Evolutionary conservation across 371 early-diverging fungal genomes (phyloP).

Genomic region (Mucor velutinosus): DNA sequence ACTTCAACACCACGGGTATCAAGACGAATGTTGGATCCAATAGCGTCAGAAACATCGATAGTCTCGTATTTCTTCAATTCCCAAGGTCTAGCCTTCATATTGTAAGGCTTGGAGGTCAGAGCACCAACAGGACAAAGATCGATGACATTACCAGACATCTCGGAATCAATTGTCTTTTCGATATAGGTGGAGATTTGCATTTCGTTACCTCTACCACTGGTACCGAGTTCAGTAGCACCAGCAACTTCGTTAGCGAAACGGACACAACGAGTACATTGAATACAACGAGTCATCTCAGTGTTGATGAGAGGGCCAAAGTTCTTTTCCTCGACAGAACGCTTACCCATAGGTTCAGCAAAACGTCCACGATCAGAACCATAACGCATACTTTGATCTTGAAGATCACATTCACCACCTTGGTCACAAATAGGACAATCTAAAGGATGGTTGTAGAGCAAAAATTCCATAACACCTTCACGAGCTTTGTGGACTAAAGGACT

Average conservation of each 20-base stretch:
- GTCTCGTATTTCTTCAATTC: slow-evolving; percentile 96
- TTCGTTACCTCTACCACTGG: slow-evolving; percentile 95
- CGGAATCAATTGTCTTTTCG: slow-evolving; percentile 84
- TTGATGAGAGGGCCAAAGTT: slow-evolving; percentile 95
- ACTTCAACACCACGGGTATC: slow-evolving; percentile 97
- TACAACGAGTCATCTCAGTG: slow-evolving; percentile 97
- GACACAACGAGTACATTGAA: slow-evolving; percentile 99
- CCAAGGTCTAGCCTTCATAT: slow-evolving; percentile 95
- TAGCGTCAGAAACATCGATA: slow-evolving; percentile 93
- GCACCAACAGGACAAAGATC: slow-evolving; percentile 99
- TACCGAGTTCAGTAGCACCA: slow-evolving; percentile 94
- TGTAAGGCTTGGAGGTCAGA: slow-evolving; percentile 95
- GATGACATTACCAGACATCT: slow-evolving; percentile 97
- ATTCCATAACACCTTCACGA: slow-evolving; percentile 98
- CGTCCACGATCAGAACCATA: slow-evolving; percentile 95
- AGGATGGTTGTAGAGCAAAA: slow-evolving; percentile 96
- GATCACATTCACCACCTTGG: slow-evolving; percentile 98
- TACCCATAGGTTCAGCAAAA: slow-evolving; percentile 81
- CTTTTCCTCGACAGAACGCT: slow-evolving; percentile 97
- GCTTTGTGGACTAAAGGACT: slow-evolving; percentile 95
- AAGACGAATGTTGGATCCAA: slow-evolving; percentile 89
- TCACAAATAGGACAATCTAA: slow-evolving; percentile 98
- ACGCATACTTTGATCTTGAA: slow-evolving; percentile 96
- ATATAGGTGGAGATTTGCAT: slow-evolving; percentile 98
- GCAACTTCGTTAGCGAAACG: slow-evolving; percentile 98